Evolutionary conservation across 768 basidiomycete species (phyloP).

Genomic region (Trametopsis cervina): DNA sequence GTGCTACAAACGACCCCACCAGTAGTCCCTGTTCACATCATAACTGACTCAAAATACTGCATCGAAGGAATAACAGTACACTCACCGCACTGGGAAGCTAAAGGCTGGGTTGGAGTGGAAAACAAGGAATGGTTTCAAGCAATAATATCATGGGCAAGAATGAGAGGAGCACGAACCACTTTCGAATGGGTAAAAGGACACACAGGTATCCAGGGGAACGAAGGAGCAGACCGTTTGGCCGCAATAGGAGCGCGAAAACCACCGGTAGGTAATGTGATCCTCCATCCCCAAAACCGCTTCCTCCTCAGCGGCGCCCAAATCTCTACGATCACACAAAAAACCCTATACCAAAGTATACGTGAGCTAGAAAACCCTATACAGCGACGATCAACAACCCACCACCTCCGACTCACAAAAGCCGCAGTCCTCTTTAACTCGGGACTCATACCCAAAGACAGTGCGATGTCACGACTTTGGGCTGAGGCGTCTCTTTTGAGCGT

Average conservation of each 20-base stretch:
- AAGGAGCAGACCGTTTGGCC: constrained; percentile 21
- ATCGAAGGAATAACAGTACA: not conserved
- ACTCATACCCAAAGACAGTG: too few species aligned
- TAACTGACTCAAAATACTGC: not conserved
- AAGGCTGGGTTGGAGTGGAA: constrained; percentile 11
- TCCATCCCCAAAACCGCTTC: not conserved
- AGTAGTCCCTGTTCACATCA: constrained; percentile 1
- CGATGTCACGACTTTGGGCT: too few species aligned
- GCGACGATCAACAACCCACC: too few species aligned
- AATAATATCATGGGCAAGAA: constrained; percentile 2
- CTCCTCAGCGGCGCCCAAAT: not conserved
- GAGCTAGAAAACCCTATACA: too few species aligned
- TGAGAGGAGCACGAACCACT: constrained; percentile 12
- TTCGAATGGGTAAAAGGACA: constrained; percentile 26
- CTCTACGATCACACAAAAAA: not conserved
- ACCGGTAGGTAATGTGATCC: constrained; percentile 2
- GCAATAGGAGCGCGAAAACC: constrained; percentile 5
- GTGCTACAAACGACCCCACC: not conserved
- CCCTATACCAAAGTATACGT: too few species aligned
- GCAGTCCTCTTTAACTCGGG: too few species aligned
- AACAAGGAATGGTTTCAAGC: constrained; percentile 6
- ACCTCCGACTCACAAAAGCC: too few species aligned
- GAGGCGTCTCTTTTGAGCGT: too few species aligned
- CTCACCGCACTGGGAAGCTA: constrained; percentile 15
- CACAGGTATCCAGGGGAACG: constrained; percentile 16